A percentile compares a stretch with the other conserved stretches of the same genome.
These are phyloP conservation scores for Pythium rhizo-oryzae DNA, from an alignment of 352 stramenopile species.

Conservation along the genomic window DNA sequence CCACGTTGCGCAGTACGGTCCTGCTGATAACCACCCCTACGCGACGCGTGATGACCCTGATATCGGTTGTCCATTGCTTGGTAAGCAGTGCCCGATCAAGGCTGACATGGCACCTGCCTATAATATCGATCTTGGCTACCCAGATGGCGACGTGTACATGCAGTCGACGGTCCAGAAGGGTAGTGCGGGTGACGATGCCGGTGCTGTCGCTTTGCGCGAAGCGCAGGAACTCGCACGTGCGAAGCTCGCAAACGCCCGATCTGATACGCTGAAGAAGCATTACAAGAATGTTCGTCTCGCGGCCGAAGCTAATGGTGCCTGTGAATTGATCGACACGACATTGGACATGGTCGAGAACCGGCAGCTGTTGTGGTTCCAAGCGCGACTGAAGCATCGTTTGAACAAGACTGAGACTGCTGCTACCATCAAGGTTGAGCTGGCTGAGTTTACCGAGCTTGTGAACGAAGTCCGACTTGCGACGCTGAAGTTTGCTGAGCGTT, in stretches of 20 bases:
- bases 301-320: constrained; percentile 82
- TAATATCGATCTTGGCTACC: constrained; percentile 77
- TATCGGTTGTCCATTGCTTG: constrained; percentile 86
- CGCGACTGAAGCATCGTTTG: constrained; percentile 70
- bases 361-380: constrained; percentile 80
- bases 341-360: constrained; percentile 73
- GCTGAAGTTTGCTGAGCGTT: constrained; percentile 83
- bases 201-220: constrained; percentile 66
- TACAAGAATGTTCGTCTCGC: constrained; percentile 86
- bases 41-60: constrained; percentile 81
- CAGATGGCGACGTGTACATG: constrained; percentile 81
- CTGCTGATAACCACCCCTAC: constrained; percentile 88
- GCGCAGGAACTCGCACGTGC: constrained; percentile 55
- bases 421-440: constrained; percentile 88
- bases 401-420: constrained; percentile 73
- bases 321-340: constrained; percentile 72
- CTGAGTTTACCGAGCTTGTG: constrained; percentile 78
- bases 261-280: constrained; percentile 84
- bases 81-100: constrained; percentile 92
- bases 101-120: constrained; percentile 80
- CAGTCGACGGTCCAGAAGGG: constrained; percentile 71
- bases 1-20: constrained; percentile 91
- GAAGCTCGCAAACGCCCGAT: constrained; percentile 78
- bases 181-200: constrained; percentile 73
- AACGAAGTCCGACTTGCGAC: constrained; percentile 81